These are phyloP conservation scores for Zygosaccharomyces kombuchaensis DNA, from an alignment of 805 yeast species.

Conservation along the genomic window DNA sequence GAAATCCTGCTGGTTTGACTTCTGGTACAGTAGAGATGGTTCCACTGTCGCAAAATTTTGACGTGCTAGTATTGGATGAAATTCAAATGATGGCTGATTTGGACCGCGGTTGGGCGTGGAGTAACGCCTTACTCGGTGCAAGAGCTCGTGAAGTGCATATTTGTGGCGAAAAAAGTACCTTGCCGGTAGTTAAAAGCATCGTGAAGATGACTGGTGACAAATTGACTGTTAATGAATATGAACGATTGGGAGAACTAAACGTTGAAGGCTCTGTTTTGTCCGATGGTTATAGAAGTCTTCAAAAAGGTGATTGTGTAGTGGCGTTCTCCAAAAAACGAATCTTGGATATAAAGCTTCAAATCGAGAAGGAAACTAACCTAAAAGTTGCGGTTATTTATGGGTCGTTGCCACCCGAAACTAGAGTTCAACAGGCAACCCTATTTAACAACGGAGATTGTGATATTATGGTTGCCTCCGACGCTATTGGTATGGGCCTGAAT, in stretches of 20 bases:
- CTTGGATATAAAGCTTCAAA: conserved; percentile 58
- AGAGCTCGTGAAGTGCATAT: conserved; percentile 81
- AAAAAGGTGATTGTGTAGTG: conserved; percentile 82
- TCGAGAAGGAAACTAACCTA: conserved; percentile 57
- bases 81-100: conserved; percentile 89
- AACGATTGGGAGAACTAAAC: conserved; percentile 67
- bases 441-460: conserved; percentile 81
- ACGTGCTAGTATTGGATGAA: conserved; percentile 89
- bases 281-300: conserved; percentile 27
- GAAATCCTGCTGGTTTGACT: conserved; percentile 68
- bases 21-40: conserved; percentile 95
- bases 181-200: conserved; percentile 58
- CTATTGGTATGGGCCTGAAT: conserved; percentile 96
- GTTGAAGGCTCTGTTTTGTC: conserved; percentile 42
- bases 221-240: conserved; percentile 62
- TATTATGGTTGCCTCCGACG: conserved; percentile 91
- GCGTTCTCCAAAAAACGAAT: conserved; percentile 77
- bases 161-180: conserved; percentile 89
- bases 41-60: conserved; percentile 61
- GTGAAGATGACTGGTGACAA: conserved; percentile 74
- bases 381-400: conserved; percentile 92
- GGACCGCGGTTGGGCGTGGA: conserved; percentile 90
- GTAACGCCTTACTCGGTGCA: conserved; percentile 82
- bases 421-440: conserved; percentile 73
- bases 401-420: conserved; percentile 90